Evolutionary conservation across 2,329 filamentous ascomycete genomes (phyloP).

Genomic region (Paraphoma sp.): DNA sequence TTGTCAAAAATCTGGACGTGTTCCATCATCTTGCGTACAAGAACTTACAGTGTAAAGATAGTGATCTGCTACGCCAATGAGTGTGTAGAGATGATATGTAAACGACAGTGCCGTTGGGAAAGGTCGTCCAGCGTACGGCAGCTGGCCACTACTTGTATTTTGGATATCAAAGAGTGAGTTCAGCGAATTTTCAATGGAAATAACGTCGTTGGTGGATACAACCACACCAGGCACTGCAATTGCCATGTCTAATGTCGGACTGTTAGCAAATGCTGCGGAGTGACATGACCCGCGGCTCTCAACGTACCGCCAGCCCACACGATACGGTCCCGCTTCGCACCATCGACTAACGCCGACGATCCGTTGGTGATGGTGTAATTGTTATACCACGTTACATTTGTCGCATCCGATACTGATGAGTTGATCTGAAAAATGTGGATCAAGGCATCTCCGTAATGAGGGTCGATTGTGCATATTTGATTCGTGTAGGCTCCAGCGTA

Average conservation of each 20-base stretch:
- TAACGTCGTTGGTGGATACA: slow-evolving; percentile 62
- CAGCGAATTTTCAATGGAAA: slow-evolving; percentile 58
- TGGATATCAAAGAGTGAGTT: slow-evolving; percentile 57
- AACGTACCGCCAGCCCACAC: slow-evolving; percentile 62
- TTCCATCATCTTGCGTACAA: too few relatives aligned
- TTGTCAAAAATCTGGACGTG: too few relatives aligned
- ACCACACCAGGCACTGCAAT: slow-evolving; percentile 63
- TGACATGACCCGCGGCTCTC: too few relatives aligned
- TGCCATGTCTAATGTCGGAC: slow-evolving; percentile 57
- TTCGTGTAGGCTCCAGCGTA: slow-evolving; percentile 52
- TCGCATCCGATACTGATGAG: slow-evolving; percentile 34
- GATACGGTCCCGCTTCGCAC: slow-evolving; percentile 65
- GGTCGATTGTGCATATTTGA: slow-evolving; percentile 49
- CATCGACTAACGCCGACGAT: slow-evolving; percentile 54
- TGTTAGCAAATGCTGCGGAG: too few relatives aligned
- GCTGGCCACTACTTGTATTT: slow-evolving; percentile 48
- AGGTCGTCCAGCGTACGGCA: slow-evolving; percentile 60
- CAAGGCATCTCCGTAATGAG: slow-evolving; percentile 44
- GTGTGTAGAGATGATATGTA: slow-evolving; percentile 63
- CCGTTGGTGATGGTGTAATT: slow-evolving; percentile 53
- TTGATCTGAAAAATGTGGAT: slow-evolving; percentile 41
- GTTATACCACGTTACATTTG: slow-evolving; percentile 49
- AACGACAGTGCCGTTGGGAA: slow-evolving; percentile 52
- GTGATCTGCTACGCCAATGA: slow-evolving; percentile 56
- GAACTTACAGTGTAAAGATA: slow-evolving; percentile 49